These are phyloP conservation scores for Auricularia cornea DNA, from an alignment of 768 basidiomycete genomes.

Conservation along the genomic window DNA sequence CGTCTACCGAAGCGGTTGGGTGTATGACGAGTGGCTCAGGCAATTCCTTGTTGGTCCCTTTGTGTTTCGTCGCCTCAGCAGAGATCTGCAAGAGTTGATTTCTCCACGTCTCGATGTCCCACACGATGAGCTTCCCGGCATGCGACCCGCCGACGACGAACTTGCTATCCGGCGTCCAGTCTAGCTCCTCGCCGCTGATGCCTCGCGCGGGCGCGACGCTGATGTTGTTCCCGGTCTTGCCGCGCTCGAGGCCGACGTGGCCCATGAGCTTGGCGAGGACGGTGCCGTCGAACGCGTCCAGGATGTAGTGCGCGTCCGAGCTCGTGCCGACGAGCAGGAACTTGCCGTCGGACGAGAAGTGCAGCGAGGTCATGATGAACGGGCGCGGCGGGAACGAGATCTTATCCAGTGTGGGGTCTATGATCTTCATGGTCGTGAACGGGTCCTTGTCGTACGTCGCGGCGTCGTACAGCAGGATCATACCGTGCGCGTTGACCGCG, in stretches of 20 bases:
- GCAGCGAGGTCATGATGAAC: slow-evolving; percentile 84
- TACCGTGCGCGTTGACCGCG: slow-evolving; percentile 70
- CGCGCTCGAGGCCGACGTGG: slow-evolving; percentile 72
- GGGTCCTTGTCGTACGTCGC: slow-evolving; percentile 87
- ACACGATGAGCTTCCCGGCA: slow-evolving; percentile 77
- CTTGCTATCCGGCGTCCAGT: slow-evolving; percentile 92
- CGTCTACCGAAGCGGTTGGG: slow-evolving; percentile 51
- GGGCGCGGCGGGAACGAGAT: slow-evolving; percentile 80
- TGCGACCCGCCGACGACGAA: slow-evolving; percentile 79
- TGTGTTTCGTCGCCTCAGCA: slow-evolving; percentile 24
- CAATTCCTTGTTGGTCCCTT: slow-evolving; percentile 9
- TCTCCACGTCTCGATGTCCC: slow-evolving; percentile 61
- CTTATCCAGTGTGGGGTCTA: slow-evolving; percentile 67
- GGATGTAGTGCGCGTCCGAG: slow-evolving; percentile 83
- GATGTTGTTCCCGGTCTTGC: slow-evolving; percentile 32
- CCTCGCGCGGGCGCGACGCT: slow-evolving; percentile 64
- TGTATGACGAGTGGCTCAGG: slow-evolving; percentile 37
- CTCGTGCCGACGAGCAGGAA: slow-evolving; percentile 89
- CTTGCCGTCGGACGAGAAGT: slow-evolving; percentile 86
- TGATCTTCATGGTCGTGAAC: slow-evolving; percentile 73
- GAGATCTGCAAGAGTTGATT: background rate
- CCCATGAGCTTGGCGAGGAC: slow-evolving; percentile 82
- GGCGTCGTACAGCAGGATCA: slow-evolving; percentile 79
- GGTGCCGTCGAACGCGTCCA: slow-evolving; percentile 84
- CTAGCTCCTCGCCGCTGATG: slow-evolving; percentile 86